Evolutionary conservation across 2,329 filamentous ascomycete genomes (phyloP).

Genomic region (Colletotrichum lupini): DNA sequence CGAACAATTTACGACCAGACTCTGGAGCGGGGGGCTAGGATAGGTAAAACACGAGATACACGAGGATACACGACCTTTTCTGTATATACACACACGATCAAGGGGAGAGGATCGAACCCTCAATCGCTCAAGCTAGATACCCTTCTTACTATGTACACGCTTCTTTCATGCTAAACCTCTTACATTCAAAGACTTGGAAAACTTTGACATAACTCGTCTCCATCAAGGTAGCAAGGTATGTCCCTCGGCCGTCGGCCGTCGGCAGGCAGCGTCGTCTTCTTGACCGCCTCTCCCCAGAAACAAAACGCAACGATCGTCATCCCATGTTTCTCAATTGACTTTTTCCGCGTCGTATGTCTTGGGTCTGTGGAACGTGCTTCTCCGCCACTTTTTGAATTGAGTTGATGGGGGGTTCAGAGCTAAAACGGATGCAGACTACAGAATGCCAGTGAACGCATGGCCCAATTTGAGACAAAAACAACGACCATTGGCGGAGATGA

Average conservation of each 20-base stretch:
- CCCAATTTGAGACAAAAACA: not conserved
- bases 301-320: not conserved
- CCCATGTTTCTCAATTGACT: not conserved
- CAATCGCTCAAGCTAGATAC: slow-evolving; percentile 31
- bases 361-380: not conserved
- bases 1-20: not conserved
- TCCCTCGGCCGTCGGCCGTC: not conserved
- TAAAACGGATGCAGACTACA: not conserved
- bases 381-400: not conserved
- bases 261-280: too few relatives aligned
- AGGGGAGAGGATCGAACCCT: not conserved
- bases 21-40: not conserved
- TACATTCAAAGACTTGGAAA: not conserved
- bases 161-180: not conserved
- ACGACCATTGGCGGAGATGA: not conserved
- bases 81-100: not conserved
- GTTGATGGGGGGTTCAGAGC: not conserved
- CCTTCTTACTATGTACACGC: slow-evolving; percentile 24
- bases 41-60: not conserved
- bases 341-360: not conserved
- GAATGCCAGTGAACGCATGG: not conserved
- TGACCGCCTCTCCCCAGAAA: not conserved
- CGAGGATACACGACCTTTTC: slow-evolving; percentile 17
- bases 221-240: not conserved
- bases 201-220: not conserved